phyloP scores from a whole-genome alignment of 345 rosid genomes.

The Eucalyptus polybractea region DNA sequence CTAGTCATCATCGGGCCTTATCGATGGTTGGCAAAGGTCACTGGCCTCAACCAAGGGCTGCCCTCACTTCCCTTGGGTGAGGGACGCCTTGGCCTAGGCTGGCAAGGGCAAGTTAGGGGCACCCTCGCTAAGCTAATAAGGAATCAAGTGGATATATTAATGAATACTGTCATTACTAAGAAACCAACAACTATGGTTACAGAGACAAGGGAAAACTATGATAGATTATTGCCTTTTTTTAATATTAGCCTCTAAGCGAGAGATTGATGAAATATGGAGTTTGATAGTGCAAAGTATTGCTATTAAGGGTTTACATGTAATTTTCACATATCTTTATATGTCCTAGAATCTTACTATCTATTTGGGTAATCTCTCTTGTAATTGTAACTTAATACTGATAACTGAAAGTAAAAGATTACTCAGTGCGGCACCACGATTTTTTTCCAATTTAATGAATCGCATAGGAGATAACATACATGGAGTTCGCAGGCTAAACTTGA shows the following conservation, averaged over 20 bases:
- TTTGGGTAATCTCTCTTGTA: not conserved
- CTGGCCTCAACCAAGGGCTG: too few relatives aligned
- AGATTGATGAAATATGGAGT: not conserved
- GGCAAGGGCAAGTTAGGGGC: rapidly evolving
- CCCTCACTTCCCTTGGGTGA: rapidly evolving
- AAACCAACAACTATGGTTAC: not conserved
- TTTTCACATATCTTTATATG: not conserved
- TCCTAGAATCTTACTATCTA: not conserved
- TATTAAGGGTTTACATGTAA: not conserved
- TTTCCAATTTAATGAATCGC: not conserved
- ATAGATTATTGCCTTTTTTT: too few relatives aligned
- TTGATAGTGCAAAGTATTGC: not conserved
- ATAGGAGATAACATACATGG: not conserved
- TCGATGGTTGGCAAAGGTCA: rapidly evolving
- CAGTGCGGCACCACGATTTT: rapidly evolving
- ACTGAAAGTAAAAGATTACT: not conserved
- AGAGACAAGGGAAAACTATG: not conserved
- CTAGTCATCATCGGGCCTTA: rapidly evolving
- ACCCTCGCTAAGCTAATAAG: rapidly evolving
- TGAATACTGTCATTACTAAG: not conserved
- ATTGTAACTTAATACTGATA: not conserved
- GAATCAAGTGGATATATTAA: not conserved
- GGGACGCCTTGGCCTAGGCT: not conserved
- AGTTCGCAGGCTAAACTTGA: not conserved
- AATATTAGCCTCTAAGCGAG: not conserved